These are phyloP conservation scores for Triticum aestivum DNA, from an alignment of 176 grass and related monocot genomes.

Conservation along the genomic window DNA sequence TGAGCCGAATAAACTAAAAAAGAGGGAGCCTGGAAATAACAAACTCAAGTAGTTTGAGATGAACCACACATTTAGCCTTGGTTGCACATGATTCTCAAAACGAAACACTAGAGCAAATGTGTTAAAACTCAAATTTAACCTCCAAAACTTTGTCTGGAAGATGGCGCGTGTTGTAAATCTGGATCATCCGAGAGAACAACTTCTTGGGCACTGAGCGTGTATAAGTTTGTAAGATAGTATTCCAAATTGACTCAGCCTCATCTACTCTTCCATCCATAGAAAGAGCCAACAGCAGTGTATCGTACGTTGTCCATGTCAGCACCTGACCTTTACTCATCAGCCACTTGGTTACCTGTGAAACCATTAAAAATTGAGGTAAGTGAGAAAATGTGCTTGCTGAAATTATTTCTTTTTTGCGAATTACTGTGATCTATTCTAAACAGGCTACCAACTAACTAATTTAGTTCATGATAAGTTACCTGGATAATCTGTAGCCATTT, in stretches of 20 bases:
- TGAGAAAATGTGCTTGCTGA: slow-evolving; percentile 10
- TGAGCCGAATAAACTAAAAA: too few species aligned
- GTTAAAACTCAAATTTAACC: slow-evolving; percentile 39
- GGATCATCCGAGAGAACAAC: slow-evolving; percentile 85
- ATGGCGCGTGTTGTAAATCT: slow-evolving; percentile 54
- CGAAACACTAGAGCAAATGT: not conserved
- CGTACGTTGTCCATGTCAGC: slow-evolving; percentile 79
- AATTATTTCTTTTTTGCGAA: not conserved
- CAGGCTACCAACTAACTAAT: not conserved
- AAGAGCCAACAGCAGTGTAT: slow-evolving; percentile 71
- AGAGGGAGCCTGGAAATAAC: too few species aligned
- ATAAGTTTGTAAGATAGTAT: slow-evolving; percentile 51
- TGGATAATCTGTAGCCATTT: slow-evolving; percentile 86
- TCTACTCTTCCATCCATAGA: slow-evolving; percentile 81
- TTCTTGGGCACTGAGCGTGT: slow-evolving; percentile 77
- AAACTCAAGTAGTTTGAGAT: not conserved
- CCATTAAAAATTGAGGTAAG: not conserved
- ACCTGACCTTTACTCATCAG: slow-evolving; percentile 89
- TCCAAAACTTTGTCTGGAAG: slow-evolving; percentile 76
- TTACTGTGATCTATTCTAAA: not conserved
- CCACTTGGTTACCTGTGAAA: slow-evolving; percentile 81
- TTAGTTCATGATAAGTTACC: slow-evolving; percentile 21
- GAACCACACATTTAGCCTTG: not conserved
- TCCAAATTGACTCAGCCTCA: slow-evolving; percentile 65
- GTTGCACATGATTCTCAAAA: not conserved